These are phyloP conservation scores for Astragalus membranaceus DNA, from an alignment of 306 rosid species.

Conservation along the genomic window DNA sequence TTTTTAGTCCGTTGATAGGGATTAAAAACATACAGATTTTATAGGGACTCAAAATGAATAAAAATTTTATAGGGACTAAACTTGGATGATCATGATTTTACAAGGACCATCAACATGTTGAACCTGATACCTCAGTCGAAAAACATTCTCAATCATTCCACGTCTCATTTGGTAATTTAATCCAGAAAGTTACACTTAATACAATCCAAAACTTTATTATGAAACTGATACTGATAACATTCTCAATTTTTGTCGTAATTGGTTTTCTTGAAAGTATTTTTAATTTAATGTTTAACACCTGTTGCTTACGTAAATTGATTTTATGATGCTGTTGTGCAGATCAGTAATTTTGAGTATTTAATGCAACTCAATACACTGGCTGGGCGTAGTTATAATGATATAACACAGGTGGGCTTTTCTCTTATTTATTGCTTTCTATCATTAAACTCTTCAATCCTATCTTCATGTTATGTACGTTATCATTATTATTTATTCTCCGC, in stretches of 20 bases:
- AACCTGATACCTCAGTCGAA: background rate
- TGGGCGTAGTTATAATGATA: conserved; percentile 97
- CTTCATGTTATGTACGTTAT: conserved; percentile 14
- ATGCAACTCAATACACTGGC: conserved; percentile 99
- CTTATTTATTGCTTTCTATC: conserved; percentile 13
- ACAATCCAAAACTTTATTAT: background rate
- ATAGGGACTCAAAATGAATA: no score
- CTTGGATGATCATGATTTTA: no score
- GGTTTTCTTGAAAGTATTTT: background rate
- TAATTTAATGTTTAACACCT: background rate
- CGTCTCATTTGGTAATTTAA: background rate
- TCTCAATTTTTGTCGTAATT: background rate
- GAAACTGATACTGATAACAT: background rate
- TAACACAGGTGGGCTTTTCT: conserved; percentile 76
- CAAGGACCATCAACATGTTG: no score
- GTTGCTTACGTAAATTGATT: conserved; percentile 2
- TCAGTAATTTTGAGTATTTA: conserved; percentile 95
- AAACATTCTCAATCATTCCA: background rate
- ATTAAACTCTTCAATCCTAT: conserved; percentile 13
- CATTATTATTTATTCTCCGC: conserved; percentile 26
- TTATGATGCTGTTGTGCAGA: conserved; percentile 52
- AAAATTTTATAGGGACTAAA: no score
- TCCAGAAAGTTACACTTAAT: background rate
- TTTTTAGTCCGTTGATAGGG: no score
- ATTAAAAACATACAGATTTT: no score